These are phyloP conservation scores for Candida mesenterica DNA, from an alignment of 1,139 yeast species.

Conservation along the genomic window DNA sequence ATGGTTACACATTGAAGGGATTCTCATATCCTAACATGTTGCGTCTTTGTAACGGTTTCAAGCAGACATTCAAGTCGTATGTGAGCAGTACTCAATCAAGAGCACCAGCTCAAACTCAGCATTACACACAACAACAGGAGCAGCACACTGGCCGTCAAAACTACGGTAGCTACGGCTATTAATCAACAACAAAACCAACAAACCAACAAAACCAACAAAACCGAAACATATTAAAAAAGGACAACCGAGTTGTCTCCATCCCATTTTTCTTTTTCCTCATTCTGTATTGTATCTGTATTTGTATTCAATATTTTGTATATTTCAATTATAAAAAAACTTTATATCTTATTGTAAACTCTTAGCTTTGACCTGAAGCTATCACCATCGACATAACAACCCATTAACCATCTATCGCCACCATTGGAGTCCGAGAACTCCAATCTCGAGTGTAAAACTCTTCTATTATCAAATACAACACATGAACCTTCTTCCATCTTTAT, in stretches of 20 bases:
- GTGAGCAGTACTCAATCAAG: conserved; percentile 20
- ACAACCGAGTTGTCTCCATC: background rate
- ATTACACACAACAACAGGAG: conserved; percentile 9
- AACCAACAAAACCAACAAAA: no score
- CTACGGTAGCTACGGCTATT: conserved; percentile 34
- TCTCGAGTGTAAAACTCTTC: conserved; percentile 72
- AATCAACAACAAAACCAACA: no score
- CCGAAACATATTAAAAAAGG: no score
- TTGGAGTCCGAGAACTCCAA: conserved; percentile 52
- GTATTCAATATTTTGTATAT: conserved; percentile 2
- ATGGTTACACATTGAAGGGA: conserved; percentile 77
- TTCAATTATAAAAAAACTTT: conserved; percentile 3
- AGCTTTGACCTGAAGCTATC: conserved; percentile 70
- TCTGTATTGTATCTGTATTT: conserved; percentile 5
- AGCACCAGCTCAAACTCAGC: conserved; percentile 16
- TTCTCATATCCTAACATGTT: conserved; percentile 85
- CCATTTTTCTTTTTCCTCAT: no score
- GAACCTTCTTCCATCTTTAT: conserved; percentile 60
- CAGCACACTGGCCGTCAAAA: conserved; percentile 13
- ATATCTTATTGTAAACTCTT: conserved; percentile 26
- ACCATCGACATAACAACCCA: conserved; percentile 76
- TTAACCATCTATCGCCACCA: conserved; percentile 67
- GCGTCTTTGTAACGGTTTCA: conserved; percentile 91
- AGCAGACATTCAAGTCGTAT: conserved; percentile 50
- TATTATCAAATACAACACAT: conserved; percentile 71